A percentile compares a stretch with the other conserved stretches of the same genome.
These are phyloP conservation scores for Calonectria pauciramosa DNA, from an alignment of 2,329 filamentous ascomycete genomes.

Conservation along the genomic window DNA sequence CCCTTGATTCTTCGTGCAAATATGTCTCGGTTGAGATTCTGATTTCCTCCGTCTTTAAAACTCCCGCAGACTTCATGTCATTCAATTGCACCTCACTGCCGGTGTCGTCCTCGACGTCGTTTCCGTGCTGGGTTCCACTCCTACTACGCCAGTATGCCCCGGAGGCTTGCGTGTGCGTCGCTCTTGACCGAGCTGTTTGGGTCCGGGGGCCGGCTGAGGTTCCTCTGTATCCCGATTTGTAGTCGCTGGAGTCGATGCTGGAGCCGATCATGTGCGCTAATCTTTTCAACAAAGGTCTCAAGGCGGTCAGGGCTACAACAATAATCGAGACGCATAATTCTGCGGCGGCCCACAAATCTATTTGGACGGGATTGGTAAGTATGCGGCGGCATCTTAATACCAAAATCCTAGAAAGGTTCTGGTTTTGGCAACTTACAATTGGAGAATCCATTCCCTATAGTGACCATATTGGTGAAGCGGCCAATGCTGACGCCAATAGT, in stretches of 20 bases:
- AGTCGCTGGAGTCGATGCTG: slow-evolving; percentile 1
- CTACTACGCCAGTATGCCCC: slow-evolving; percentile 22
- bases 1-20: not conserved
- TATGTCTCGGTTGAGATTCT: slow-evolving; percentile 22
- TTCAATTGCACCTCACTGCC: slow-evolving; percentile 31
- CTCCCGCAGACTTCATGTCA: not conserved
- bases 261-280: slow-evolving; percentile 21
- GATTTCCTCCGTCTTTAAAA: slow-evolving; percentile 33
- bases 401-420: not conserved
- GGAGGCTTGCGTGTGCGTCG: not conserved
- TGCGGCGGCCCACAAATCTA: slow-evolving; percentile 33
- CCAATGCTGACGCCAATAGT: slow-evolving; percentile 40
- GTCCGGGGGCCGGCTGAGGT: not conserved
- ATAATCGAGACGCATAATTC: slow-evolving; percentile 36
- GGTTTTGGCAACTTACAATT: slow-evolving; percentile 19
- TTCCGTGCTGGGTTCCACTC: not conserved
- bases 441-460: slow-evolving; percentile 24
- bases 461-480: slow-evolving; percentile 36
- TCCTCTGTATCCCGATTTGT: not conserved
- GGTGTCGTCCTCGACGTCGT: not conserved
- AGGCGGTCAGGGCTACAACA: slow-evolving; percentile 30
- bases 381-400: not conserved
- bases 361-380: not conserved
- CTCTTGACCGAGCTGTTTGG: not conserved
- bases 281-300: slow-evolving; percentile 28